A percentile compares a stretch with the other conserved stretches of the same genome.
Evolutionary conservation across 2,329 filamentous ascomycete genomes (phyloP).

Genomic region (Colletotrichum sp.): DNA sequence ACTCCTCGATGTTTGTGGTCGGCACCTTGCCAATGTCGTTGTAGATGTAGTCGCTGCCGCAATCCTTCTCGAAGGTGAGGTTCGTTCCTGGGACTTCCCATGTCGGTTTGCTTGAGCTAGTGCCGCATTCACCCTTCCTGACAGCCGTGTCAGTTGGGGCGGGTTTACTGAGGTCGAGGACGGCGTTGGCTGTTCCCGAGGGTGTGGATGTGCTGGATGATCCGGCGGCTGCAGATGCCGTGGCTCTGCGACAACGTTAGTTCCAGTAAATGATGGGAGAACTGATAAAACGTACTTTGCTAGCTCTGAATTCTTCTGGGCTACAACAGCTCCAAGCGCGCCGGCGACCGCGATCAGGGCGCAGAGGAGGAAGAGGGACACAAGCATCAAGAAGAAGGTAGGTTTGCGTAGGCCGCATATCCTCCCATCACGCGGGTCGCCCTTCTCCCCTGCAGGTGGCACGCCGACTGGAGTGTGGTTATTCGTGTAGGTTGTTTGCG

Average conservation of each 20-base stretch:
- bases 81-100: constrained; percentile 15
- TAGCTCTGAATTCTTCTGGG: not conserved
- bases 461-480: not conserved
- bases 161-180: constrained; percentile 4
- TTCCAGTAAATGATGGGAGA: too few relatives aligned
- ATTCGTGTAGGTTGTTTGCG: not conserved
- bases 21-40: constrained; percentile 16
- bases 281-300: not conserved
- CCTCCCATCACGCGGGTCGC: not conserved
- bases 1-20: constrained; percentile 12
- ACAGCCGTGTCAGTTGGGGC: constrained; percentile 11
- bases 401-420: constrained; percentile 11
- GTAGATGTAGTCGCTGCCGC: constrained; percentile 10
- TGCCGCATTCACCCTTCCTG: not conserved
- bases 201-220: not conserved
- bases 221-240: not conserved
- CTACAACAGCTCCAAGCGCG: not conserved
- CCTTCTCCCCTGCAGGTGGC: not conserved
- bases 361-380: not conserved
- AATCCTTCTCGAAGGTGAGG: constrained; percentile 15
- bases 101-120: not conserved
- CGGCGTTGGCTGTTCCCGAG: not conserved
- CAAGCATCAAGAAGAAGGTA: constrained; percentile 2
- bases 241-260: not conserved
- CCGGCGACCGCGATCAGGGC: not conserved